phyloP scores from a whole-genome alignment of 768 basidiomycete genomes.

The Chiua virens region DNA sequence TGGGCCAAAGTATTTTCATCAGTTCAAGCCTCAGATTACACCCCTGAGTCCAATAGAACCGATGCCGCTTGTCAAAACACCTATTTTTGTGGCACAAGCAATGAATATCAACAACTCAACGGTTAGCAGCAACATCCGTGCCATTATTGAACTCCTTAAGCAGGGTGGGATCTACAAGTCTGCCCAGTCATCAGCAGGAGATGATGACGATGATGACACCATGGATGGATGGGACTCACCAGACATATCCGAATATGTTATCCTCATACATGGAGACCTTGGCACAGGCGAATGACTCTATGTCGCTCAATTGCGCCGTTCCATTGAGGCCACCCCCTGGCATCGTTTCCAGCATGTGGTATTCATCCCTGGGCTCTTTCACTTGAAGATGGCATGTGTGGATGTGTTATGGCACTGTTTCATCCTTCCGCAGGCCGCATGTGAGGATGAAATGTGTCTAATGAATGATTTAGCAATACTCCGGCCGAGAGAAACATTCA shows the following conservation, averaged over 20 bases:
- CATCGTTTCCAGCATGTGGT: constrained; percentile 32
- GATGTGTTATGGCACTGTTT: constrained; percentile 22
- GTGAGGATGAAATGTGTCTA: constrained; percentile 13
- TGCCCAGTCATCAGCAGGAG: background rate
- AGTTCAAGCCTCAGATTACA: too few relatives aligned
- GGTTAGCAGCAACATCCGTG: background rate
- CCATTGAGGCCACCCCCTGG: constrained; percentile 15
- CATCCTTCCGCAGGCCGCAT: constrained; percentile 1
- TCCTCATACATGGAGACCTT: background rate
- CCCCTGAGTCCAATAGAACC: too few relatives aligned
- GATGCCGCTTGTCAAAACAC: too few relatives aligned
- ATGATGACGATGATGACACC: background rate
- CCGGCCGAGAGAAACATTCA: constrained; percentile 4
- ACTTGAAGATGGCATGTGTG: constrained; percentile 32
- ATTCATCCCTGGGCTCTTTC: constrained; percentile 36
- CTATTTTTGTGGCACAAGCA: too few relatives aligned
- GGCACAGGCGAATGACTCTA: background rate
- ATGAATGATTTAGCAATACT: constrained; percentile 24
- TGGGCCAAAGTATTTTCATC: too few relatives aligned
- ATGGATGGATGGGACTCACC: too few relatives aligned
- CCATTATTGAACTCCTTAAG: background rate
- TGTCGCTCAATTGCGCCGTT: background rate
- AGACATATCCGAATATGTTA: background rate
- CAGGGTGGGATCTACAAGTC: background rate
- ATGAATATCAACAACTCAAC: background rate